A percentile compares a stretch with the other conserved stretches of the same genome.
phyloP scores from a whole-genome alignment of 345 rosid species.

The Hibiscus tridactylites region DNA sequence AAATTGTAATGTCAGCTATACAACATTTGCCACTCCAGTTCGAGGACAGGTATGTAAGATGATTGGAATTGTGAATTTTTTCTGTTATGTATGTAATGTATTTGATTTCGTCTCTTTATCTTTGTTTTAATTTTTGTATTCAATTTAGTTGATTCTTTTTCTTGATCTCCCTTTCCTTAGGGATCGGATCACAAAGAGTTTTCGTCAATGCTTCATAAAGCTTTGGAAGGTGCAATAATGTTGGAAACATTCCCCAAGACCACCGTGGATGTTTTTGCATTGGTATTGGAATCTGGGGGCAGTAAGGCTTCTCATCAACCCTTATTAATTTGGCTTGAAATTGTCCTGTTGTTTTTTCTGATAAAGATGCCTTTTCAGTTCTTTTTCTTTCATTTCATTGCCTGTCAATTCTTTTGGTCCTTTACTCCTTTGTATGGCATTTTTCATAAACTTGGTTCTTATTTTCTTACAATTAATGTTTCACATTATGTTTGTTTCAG shows the following conservation, averaged over 20 bases:
- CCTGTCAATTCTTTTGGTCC: neutral
- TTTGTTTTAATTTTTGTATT: neutral
- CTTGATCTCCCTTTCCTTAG: conserved; percentile 27
- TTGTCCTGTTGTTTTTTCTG: neutral
- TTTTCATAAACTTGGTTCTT: neutral
- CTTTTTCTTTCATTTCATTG: neutral
- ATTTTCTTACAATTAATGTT: neutral
- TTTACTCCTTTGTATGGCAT: neutral
- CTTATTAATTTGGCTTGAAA: neutral
- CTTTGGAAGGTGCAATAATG: conserved; percentile 81
- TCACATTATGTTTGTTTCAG: neutral
- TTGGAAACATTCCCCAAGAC: conserved; percentile 88
- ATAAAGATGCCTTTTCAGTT: neutral
- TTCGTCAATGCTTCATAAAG: conserved; percentile 87
- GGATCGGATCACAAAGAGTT: conserved; percentile 70
- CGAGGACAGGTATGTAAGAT: conserved; percentile 57
- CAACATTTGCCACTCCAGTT: conserved; percentile 65
- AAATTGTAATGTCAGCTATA: conserved; percentile 81
- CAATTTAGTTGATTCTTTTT: conserved; percentile 8
- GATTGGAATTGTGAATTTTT: neutral
- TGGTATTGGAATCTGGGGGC: conserved; percentile 97
- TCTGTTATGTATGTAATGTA: neutral
- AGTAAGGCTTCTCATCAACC: conserved; percentile 39
- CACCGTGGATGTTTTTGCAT: conserved; percentile 88
- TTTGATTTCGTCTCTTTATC: neutral